Conservation (phyloP, 2,329 filamentous ascomycete species). For the Colletotrichum gloeosporioides region DNA sequence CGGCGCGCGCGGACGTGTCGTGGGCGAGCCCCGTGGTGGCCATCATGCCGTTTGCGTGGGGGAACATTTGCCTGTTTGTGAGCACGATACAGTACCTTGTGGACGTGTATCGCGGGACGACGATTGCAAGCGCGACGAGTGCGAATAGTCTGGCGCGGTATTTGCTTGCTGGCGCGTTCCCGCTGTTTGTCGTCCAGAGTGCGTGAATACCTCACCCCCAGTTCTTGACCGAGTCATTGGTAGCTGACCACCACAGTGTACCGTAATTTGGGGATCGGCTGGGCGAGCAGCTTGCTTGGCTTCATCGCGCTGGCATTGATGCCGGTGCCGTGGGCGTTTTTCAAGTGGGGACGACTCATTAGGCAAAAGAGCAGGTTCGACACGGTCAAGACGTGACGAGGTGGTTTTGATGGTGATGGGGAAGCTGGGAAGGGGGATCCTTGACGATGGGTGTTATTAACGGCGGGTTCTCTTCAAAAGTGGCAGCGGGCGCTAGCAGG, state of each 20-base stretch:
- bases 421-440: constrained; percentile 1
- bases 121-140: constrained; percentile 62
- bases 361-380: constrained; percentile 45
- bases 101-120: constrained; percentile 60
- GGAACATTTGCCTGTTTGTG: constrained; percentile 65
- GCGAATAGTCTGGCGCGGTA: constrained; percentile 66
- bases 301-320: constrained; percentile 53
- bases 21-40: constrained; percentile 58
- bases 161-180: constrained; percentile 60
- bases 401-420: constrained; percentile 23
- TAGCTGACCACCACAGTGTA: constrained; percentile 40
- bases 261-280: constrained; percentile 44
- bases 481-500: background rate
- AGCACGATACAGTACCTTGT: constrained; percentile 56
- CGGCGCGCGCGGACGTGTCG: constrained; percentile 45
- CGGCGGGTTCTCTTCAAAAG: background rate
- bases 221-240: background rate
- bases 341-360: constrained; percentile 50
- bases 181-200: constrained; percentile 66
- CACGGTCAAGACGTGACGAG: constrained; percentile 31
- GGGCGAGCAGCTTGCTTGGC: constrained; percentile 52
- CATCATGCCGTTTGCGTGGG: constrained; percentile 63
- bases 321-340: constrained; percentile 59
- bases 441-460: background rate
- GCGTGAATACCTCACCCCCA: constrained; percentile 23